These are phyloP conservation scores for Oryza nivara DNA, from an alignment of 176 grass and related monocot species.

Conservation along the genomic window DNA sequence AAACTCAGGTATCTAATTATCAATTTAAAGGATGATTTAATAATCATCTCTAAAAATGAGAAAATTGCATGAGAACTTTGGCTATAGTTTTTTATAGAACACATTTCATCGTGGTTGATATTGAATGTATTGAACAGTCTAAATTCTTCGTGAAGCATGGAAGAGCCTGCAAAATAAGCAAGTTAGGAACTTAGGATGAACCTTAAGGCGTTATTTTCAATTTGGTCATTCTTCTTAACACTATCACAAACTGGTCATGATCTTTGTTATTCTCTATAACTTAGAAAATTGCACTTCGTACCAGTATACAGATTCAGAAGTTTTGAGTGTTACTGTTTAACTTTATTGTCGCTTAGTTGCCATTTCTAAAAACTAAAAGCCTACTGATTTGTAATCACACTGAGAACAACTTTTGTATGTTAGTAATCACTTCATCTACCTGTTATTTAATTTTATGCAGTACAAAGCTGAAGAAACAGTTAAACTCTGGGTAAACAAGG, in stretches of 20 bases:
- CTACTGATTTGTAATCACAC: background rate
- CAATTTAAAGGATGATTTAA: background rate
- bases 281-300: background rate
- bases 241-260: background rate
- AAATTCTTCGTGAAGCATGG: background rate
- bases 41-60: background rate
- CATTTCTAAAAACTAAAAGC: background rate
- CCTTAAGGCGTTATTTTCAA: background rate
- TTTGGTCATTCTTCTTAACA: background rate
- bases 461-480: slow-evolving; percentile 77
- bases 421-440: slow-evolving; percentile 11
- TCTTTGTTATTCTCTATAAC: background rate
- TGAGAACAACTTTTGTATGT: background rate
- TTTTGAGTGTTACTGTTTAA: background rate
- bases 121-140: background rate
- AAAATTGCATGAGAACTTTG: background rate
- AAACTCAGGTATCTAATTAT: background rate
- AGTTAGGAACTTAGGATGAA: background rate
- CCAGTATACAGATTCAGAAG: background rate
- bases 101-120: slow-evolving; percentile 10
- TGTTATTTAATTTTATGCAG: slow-evolving; percentile 60
- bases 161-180: background rate
- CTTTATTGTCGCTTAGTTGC: background rate
- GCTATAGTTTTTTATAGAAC: background rate
- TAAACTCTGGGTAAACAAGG: slow-evolving; percentile 99